These are phyloP conservation scores for Strobilomyces dryophilus DNA, from an alignment of 768 basidiomycete species.

Conservation along the genomic window DNA sequence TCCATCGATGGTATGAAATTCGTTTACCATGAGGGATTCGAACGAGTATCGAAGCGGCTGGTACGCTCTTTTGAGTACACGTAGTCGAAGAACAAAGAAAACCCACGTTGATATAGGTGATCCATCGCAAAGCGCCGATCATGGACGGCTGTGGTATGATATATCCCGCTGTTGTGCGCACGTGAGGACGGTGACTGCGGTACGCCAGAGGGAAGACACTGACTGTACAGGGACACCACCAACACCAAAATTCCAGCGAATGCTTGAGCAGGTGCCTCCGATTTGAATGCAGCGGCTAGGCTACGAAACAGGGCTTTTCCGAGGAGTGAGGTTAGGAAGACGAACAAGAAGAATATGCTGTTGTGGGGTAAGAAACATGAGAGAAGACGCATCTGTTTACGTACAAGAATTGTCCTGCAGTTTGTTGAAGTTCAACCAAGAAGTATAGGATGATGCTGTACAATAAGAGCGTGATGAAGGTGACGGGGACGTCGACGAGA, in stretches of 20 bases:
- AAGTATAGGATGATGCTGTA: slow-evolving; percentile 53
- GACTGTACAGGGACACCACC: slow-evolving; percentile 44
- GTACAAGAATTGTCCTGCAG: slow-evolving; percentile 63
- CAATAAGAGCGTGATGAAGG: slow-evolving; percentile 32
- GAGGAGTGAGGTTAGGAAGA: slow-evolving; percentile 53
- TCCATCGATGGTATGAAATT: slow-evolving; percentile 71
- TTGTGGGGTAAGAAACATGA: background rate
- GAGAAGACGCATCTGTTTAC: slow-evolving; percentile 22
- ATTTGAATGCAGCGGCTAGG: slow-evolving; percentile 55
- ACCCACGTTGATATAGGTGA: slow-evolving; percentile 58
- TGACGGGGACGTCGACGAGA: slow-evolving; percentile 44
- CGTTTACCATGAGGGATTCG: slow-evolving; percentile 72
- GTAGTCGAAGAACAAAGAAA: slow-evolving; percentile 22
- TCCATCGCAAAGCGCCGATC: slow-evolving; percentile 68
- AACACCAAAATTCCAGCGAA: slow-evolving; percentile 51
- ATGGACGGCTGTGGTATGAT: slow-evolving; percentile 57
- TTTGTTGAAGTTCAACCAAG: slow-evolving; percentile 51
- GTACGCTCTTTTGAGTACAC: background rate
- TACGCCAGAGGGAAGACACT: too few species aligned
- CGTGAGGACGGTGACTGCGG: too few species aligned
- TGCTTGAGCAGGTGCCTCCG: slow-evolving; percentile 59
- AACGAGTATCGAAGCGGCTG: slow-evolving; percentile 61
- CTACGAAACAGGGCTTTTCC: slow-evolving; percentile 78
- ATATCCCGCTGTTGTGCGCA: slow-evolving; percentile 38
- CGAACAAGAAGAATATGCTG: slow-evolving; percentile 57